Evolutionary conservation across 768 basidiomycete genomes (phyloP).

Genomic region (Tricholomella constricta): DNA sequence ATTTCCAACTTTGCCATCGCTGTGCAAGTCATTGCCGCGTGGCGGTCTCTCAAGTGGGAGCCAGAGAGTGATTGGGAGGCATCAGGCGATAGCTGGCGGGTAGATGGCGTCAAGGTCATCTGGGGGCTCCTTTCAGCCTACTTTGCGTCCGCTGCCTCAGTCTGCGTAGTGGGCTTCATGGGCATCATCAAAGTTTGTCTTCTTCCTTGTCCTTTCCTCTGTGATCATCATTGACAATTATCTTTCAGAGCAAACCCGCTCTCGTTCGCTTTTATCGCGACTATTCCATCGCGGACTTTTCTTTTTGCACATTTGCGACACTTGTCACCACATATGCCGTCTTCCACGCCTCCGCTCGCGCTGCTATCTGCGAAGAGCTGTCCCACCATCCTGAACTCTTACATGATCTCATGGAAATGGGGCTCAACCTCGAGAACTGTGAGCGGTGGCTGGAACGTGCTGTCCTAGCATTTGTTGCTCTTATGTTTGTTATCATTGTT

Average conservation of each 20-base stretch:
- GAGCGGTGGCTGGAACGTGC: constrained; percentile 77
- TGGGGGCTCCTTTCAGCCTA: constrained; percentile 69
- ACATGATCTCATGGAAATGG: constrained; percentile 68
- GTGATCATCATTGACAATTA: neutral
- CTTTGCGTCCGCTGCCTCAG: constrained; percentile 63
- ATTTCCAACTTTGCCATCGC: constrained; percentile 34
- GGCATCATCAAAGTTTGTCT: constrained; percentile 67
- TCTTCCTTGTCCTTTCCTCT: neutral
- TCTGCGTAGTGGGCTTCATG: constrained; percentile 63
- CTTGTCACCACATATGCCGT: constrained; percentile 58
- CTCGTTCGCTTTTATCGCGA: constrained; percentile 82
- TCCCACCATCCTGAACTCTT: constrained; percentile 76
- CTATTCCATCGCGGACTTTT: constrained; percentile 79
- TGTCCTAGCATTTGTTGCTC: constrained; percentile 55
- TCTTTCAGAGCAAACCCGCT: constrained; percentile 54
- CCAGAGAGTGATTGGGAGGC: constrained; percentile 50
- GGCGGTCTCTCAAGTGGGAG: constrained; percentile 41
- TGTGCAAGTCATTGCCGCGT: constrained; percentile 28
- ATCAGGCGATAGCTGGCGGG: constrained; percentile 38
- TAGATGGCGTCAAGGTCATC: constrained; percentile 51
- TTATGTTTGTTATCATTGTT: constrained; percentile 63
- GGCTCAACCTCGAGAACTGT: constrained; percentile 78
- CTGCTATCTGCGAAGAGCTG: constrained; percentile 71
- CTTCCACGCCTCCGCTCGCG: constrained; percentile 55
- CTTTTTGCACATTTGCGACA: constrained; percentile 64